These are phyloP conservation scores for Bacterosira constricta DNA, from an alignment of 108 stramenopile genomes.

Conservation along the genomic window DNA sequence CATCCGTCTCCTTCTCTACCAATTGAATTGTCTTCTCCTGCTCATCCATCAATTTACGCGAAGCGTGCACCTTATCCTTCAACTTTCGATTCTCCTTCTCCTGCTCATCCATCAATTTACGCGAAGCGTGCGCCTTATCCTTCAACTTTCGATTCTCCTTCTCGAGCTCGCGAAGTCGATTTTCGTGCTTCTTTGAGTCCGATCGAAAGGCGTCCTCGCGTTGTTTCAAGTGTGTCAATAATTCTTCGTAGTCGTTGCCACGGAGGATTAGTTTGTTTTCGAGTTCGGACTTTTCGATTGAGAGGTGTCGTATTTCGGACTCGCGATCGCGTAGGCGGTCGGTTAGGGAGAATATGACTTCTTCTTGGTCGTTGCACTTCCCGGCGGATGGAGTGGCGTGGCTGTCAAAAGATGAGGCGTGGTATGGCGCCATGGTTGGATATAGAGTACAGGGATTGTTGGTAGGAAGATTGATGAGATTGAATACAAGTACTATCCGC, in stretches of 20 bases:
- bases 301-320: slow-evolving; percentile 19
- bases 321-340: slow-evolving; percentile 36
- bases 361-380: slow-evolving; percentile 20
- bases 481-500: too few relatives aligned
- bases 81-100: slow-evolving; percentile 14
- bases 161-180: slow-evolving; percentile 16
- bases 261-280: slow-evolving; percentile 19
- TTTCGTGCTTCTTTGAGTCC: slow-evolving; percentile 3
- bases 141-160: slow-evolving; percentile 15
- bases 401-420: neutral
- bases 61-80: neutral
- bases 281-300: slow-evolving; percentile 15
- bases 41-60: neutral
- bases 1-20: slow-evolving; percentile 5
- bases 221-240: slow-evolving; percentile 12
- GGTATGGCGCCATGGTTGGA: neutral
- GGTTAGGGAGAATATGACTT: slow-evolving; percentile 15
- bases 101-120: slow-evolving; percentile 14
- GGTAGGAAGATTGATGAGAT: too few relatives aligned
- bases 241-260: slow-evolving; percentile 22
- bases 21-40: neutral
- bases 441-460: too few relatives aligned
- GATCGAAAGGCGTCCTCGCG: slow-evolving; percentile 17
- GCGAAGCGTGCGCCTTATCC: slow-evolving; percentile 1
- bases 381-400: neutral